Evolutionary conservation across 1,284 basidiomycete species (phyloP).

Genomic region (Porphyrellus sp.): DNA sequence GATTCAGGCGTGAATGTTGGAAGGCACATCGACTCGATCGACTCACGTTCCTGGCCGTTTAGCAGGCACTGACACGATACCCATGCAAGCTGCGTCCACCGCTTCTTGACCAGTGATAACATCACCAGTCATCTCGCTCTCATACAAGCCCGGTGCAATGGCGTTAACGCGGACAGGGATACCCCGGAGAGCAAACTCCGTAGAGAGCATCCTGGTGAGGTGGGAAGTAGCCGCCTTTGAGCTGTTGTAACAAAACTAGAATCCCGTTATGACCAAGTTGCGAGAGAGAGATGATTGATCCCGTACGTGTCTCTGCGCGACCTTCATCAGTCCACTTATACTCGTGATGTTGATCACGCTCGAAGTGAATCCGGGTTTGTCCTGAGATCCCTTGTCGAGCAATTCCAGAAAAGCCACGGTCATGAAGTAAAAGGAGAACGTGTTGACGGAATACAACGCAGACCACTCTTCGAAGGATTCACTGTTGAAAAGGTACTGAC

Average conservation of each 20-base stretch:
- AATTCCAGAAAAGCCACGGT: constrained; percentile 74
- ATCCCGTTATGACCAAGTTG: not conserved
- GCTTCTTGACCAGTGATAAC: constrained; percentile 48
- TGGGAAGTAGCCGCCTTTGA: constrained; percentile 74
- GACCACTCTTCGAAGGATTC: constrained; percentile 64
- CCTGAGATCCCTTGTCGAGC: constrained; percentile 65
- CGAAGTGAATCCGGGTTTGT: constrained; percentile 53
- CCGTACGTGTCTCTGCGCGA: constrained; percentile 72
- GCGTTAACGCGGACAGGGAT: constrained; percentile 65
- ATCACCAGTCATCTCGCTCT: constrained; percentile 70
- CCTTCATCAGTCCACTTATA: constrained; percentile 65
- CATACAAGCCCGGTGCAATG: constrained; percentile 72
- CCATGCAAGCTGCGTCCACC: constrained; percentile 51
- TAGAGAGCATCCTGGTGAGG: constrained; percentile 69
- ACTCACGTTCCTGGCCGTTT: constrained; percentile 66
- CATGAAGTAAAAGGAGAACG: constrained; percentile 70
- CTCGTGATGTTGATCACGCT: constrained; percentile 74
- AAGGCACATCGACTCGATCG: not conserved
- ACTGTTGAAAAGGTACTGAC: constrained; percentile 62
- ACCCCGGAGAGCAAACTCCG: constrained; percentile 66
- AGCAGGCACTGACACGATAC: constrained; percentile 57
- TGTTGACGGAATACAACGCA: constrained; percentile 60
- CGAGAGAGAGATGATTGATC: not conserved
- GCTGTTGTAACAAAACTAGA: constrained; percentile 75
- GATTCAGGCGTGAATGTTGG: not conserved